Percentiles rank a stretch among this genome's conserved stretches.
Evolutionary conservation across 345 rosid genomes (phyloP).

Genomic region (Leavenworthia alabamica): DNA sequence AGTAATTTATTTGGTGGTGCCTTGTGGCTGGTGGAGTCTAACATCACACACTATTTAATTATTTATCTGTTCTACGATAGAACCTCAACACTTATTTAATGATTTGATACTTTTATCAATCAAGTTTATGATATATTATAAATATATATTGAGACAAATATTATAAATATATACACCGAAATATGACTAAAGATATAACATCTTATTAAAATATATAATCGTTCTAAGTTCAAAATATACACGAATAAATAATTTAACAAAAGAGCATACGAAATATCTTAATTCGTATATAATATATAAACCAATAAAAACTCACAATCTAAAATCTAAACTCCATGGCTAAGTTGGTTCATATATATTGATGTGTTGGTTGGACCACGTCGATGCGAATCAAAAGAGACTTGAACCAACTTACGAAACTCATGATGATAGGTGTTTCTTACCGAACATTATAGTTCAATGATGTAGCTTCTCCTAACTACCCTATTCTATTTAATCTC

Average conservation of each 20-base stretch:
- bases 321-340: neutral
- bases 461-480: constrained; percentile 19
- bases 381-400: constrained; percentile 15
- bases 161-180: neutral
- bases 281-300: neutral
- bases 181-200: neutral
- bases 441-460: constrained; percentile 29
- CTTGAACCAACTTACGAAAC: constrained; percentile 11
- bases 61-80: neutral
- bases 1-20: neutral
- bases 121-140: neutral
- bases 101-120: neutral
- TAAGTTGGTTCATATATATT: neutral
- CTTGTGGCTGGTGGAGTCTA: constrained; percentile 26
- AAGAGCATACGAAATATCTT: neutral
- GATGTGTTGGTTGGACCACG: constrained; percentile 27
- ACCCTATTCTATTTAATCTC: constrained; percentile 7
- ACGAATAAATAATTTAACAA: neutral
- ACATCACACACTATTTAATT: constrained; percentile 2
- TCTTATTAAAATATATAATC: neutral
- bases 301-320: neutral
- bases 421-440: constrained; percentile 17
- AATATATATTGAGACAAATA: neutral
- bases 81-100: neutral
- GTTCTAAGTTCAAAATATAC: neutral